Conservation (phyloP, 2,329 filamentous ascomycete genomes). For the Neofusicoccum umdonicola region DNA sequence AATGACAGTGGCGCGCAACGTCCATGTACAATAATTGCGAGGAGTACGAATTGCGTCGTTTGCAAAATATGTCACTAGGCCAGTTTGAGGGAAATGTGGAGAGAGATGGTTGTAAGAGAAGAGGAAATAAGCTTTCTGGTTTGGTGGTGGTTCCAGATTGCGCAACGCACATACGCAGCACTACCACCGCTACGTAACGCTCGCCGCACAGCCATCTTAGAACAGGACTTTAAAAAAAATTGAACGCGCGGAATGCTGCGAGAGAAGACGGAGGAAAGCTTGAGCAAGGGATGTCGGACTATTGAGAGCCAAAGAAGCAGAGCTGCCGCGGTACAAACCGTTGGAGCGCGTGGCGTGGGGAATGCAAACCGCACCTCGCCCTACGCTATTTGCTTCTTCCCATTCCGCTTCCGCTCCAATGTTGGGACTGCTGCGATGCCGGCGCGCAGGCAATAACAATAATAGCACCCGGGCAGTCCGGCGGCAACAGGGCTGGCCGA, state of each 20-base stretch:
- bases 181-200: not conserved
- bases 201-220: not conserved
- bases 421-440: not conserved
- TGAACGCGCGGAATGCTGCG: not conserved
- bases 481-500: not conserved
- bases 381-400: not conserved
- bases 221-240: too few species aligned
- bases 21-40: not conserved
- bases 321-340: not conserved
- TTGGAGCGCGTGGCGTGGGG: too few species aligned
- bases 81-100: not conserved
- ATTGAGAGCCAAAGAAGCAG: not conserved
- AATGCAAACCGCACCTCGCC: not conserved
- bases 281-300: not conserved
- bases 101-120: not conserved
- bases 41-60: not conserved
- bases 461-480: not conserved
- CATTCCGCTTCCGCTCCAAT: not conserved
- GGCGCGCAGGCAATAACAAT: not conserved
- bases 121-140: not conserved
- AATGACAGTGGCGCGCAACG: not conserved
- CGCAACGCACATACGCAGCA: not conserved
- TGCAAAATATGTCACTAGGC: not conserved
- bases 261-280: not conserved
- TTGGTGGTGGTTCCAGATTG: not conserved